Base-by-base conservation (phyloP, 768 basidiomycete genomes). In the Cyclocybe aegerita region DNA sequence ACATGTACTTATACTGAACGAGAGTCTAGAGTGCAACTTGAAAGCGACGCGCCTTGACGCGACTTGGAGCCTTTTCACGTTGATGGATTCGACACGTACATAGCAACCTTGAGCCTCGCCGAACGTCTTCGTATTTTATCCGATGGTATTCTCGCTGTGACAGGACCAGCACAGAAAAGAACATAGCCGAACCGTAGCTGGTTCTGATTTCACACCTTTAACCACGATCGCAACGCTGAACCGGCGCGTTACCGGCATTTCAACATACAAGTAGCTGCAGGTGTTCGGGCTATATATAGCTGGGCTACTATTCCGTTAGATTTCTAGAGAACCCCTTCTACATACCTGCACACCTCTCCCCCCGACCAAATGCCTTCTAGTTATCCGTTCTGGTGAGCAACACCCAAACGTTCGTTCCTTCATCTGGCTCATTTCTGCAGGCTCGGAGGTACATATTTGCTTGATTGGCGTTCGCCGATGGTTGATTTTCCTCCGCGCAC, bases 381-480 rank as follows among this genome's bases (percentile, higher is more conserved):
- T 47, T 74, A 71, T 68, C 80, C 80, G 34, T 80, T 80, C 65
- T 80, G 79, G 79, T 80, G 41, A 46, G 56, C 44, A 12, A 30
- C 32, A 71, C 67, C 30, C 30, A 9, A 14, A 36, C 39, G 34
- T 37, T 39, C 12, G 10, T 12, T 58, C 42, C 12, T 54, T 54
- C 39, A 17, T 37, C 39, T n/a, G 14, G 54, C 17, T 43, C 39
- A 34, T 29, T 43, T 60, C 39, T 46, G 31, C 50, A 86, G 84
- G 83, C 76, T 86, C 47, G 84, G 84, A 74, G 84, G 84, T 85
- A 58, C 56, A 67, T 52, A 55, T 42, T 31, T 33, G 33, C 39
- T 12, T n/a, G 14, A 14, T 50, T 12, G 10, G 45, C 37, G 43
- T 38, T 11, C 32, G 39, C 48, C 54, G 16, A 57, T 46, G 4